Base-by-base conservation (phyloP, 2,329 filamentous ascomycete species). In the Cladosporium sp. region DNA sequence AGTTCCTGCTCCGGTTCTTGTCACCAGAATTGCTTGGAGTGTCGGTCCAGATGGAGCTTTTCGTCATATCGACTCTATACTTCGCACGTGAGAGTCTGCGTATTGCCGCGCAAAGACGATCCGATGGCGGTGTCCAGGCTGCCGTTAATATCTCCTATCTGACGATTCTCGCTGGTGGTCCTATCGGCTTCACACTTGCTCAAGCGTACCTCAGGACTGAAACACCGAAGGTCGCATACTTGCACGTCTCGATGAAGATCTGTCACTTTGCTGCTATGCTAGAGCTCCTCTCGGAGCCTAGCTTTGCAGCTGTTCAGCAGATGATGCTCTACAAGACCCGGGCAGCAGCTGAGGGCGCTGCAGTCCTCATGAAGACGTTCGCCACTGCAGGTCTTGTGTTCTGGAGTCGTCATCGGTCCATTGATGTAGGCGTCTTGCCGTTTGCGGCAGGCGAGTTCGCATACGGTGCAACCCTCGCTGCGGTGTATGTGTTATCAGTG, bases 1-100 rank as follows among this genome's bases (percentile, higher is more conserved):
- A 99, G 74, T 73, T 96, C 38, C 84, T 99, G 30, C 82, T 99
- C 7, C 90, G 93, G 37, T 93, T 89, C 71, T 79, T 97, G 45
- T 96, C 92, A 1, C 92, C 94, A 0, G 84, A 88, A 60, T 81
- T 95, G 0, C 83, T 99, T 1, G 94, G 93, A 5, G 81, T 96
- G 5, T 88, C 92, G 1, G 88, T 92, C 0, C 94, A 97, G 73
- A 82, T 99, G 3, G 94, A 99, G 68, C 85, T 97, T 0, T 97
- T 92, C 73, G 92, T 93, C 60, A 88, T 96, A 45, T 91, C 92
- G 0, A 87, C 95, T n/a, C 82, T 99, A 0, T 97, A 96, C 74
- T 97, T 99, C 69, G 89, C 94, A 0, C 84, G 94, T 39, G 94
- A 99, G 75, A 93, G 89, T 68, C 78, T 97, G 51, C 88, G 94